A percentile compares a stretch with the other conserved stretches of the same genome.
Evolutionary conservation across 495 filamentous ascomycete genomes (phyloP).

Genomic region (Ramalina intermedia): DNA sequence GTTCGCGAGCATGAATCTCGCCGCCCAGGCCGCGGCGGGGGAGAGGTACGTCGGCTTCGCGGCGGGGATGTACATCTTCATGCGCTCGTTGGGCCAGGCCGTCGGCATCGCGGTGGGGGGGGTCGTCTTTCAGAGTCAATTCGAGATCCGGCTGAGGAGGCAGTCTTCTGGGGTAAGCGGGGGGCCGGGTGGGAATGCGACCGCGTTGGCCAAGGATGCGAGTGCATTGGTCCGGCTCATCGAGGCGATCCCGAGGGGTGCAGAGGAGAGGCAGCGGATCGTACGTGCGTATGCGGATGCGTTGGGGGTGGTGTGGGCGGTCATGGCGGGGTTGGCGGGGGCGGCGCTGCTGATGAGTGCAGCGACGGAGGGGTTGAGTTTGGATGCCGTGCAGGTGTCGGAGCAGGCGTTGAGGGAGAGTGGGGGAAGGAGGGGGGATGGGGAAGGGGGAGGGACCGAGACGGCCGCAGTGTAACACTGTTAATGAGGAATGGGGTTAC

Average conservation of each 20-base stretch:
- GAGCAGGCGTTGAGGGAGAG: not conserved
- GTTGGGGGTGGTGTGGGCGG: constrained; percentile 22
- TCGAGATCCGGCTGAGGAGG: constrained; percentile 15
- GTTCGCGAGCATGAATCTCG: constrained; percentile 32
- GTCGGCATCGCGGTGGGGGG: constrained; percentile 43
- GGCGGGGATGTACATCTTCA: constrained; percentile 40
- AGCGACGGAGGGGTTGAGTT: not conserved
- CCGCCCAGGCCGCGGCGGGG: constrained; percentile 33
- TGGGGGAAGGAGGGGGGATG: not conserved
- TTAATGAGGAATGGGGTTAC: too few species aligned
- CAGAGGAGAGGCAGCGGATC: constrained; percentile 14
- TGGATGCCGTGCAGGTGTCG: not conserved
- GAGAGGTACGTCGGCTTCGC: constrained; percentile 31
- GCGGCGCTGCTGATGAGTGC: not conserved
- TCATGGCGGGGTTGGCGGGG: constrained; percentile 13
- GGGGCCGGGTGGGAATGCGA: too few species aligned
- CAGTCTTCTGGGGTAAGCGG: too few species aligned
- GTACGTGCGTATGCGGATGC: constrained; percentile 18
- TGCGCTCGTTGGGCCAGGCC: constrained; percentile 39
- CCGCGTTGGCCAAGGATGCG: constrained; percentile 20
- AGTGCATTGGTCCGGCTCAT: constrained; percentile 25
- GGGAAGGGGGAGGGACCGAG: too few species aligned
- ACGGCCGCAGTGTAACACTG: too few species aligned
- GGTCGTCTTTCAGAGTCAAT: constrained; percentile 22
- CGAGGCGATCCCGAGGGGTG: constrained; percentile 16